A percentile compares a stretch with the other conserved stretches of the same genome.
Evolutionary conservation across 345 rosid genomes (phyloP).

Genomic region (Lepidium didymum): DNA sequence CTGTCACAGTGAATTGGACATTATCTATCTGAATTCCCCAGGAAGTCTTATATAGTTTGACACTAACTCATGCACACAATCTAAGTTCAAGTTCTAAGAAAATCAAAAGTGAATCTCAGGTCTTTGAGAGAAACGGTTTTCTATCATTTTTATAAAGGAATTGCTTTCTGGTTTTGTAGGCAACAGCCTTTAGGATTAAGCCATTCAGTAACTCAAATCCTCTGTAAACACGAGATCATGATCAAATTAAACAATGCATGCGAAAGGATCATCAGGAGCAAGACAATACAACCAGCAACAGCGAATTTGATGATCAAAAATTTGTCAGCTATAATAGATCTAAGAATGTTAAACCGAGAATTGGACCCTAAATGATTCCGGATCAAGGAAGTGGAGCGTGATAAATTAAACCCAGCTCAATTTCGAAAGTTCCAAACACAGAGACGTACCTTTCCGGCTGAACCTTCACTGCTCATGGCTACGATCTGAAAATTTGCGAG

Average conservation of each 20-base stretch:
- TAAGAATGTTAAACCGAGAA: neutral
- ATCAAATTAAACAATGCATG: conserved; percentile 9
- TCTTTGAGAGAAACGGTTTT: neutral
- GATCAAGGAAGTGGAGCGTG: neutral
- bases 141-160: no score
- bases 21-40: neutral
- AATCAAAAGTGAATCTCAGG: neutral
- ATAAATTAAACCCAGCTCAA: neutral
- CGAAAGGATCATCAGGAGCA: neutral
- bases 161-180: neutral
- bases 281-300: neutral
- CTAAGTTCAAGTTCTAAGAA: neutral
- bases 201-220: neutral
- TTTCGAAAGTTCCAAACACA: neutral
- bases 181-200: neutral
- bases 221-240: neutral
- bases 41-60: neutral
- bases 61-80: neutral
- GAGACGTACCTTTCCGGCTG: conserved; percentile 24
- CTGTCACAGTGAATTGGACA: neutral
- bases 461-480: conserved; percentile 7
- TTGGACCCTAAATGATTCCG: neutral
- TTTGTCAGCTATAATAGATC: neutral
- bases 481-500: neutral
- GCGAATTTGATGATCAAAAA: neutral